Base-by-base conservation (phyloP, 225 moss, liverwort and hornwort genomes). In the Marchantia polymorpha region DNA sequence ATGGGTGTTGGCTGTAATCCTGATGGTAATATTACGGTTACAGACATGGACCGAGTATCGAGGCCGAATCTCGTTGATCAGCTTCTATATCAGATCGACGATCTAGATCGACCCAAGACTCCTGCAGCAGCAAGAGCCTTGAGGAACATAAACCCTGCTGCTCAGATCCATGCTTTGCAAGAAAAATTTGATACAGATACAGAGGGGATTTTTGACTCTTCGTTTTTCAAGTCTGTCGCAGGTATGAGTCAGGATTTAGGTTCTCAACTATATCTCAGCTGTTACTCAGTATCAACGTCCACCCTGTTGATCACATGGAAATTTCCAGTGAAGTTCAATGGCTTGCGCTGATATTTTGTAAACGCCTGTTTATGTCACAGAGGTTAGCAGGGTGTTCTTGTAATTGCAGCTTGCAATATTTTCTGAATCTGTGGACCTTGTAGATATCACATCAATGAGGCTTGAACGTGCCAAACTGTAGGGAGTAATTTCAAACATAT, bases 1-100 rank as follows among this genome's bases (percentile, higher is more conserved):
- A 96, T 96, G 96, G 96, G 96, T 48, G 96, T 96, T 83, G 96
- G 96, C 83, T 96, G 96, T 86, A 91, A 86, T 77, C 87, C 89
- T 58, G 90, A 92, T 84, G 96, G 96, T 39, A 88, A 84, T 71
- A 94, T 96, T 86, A 94, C 92, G 48, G 83, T 96, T n/a, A 92
- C 96, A 23, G 96, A 96, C 85, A 94, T 94, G 92, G 96, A 96
- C 78, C 84, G 86, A 31, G 94, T 96, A 6, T 94, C 96, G n/a
- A 94, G 90, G 70, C 86, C 94, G 48, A 99, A 99, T 80, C 85
- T 99, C 81, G 86, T 83, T 49, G 92, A 99, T 84, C 99, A 99
- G 83, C 84, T 95, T 73, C 89, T 95, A 55, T 99, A 93, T 81
- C 95, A 93, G 80, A 78, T 87, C 54, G 92, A 93, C 48, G 99